Percentiles rank a stretch among this genome's conserved stretches.
These are phyloP conservation scores for Botryotinia convoluta DNA, from an alignment of 2,329 filamentous ascomycete genomes.

Conservation along the genomic window DNA sequence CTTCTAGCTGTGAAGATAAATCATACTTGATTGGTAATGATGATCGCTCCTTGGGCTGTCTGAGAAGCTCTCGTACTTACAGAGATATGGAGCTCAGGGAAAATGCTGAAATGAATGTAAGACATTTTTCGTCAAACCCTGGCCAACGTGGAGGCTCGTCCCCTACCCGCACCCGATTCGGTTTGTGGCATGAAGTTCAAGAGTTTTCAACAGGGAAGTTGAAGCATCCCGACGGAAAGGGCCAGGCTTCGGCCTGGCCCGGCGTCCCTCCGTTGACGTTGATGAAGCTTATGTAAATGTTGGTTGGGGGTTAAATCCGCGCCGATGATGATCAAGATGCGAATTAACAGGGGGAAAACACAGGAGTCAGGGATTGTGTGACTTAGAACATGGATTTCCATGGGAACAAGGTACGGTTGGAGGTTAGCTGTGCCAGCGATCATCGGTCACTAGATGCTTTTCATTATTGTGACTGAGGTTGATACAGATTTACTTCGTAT, in stretches of 20 bases:
- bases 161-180: background rate
- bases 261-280: background rate
- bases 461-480: background rate
- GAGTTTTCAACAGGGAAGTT: background rate
- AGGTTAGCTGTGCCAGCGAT: background rate
- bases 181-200: background rate
- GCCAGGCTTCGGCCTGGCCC: background rate
- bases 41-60: background rate
- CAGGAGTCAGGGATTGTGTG: background rate
- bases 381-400: background rate
- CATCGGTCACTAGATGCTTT: background rate
- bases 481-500: background rate
- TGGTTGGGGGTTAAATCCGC: background rate
- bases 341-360: background rate
- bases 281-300: background rate
- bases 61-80: background rate
- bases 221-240: constrained; percentile 5
- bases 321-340: background rate
- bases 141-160: background rate
- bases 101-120: constrained; percentile 3
- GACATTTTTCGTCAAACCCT: constrained; percentile 5
- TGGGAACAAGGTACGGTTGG: background rate
- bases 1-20: background rate
- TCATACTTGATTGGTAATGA: background rate
- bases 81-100: background rate